Conservation (phyloP, 1,139 yeast genomes). For the Sugiyamaella xylanicola region DNA sequence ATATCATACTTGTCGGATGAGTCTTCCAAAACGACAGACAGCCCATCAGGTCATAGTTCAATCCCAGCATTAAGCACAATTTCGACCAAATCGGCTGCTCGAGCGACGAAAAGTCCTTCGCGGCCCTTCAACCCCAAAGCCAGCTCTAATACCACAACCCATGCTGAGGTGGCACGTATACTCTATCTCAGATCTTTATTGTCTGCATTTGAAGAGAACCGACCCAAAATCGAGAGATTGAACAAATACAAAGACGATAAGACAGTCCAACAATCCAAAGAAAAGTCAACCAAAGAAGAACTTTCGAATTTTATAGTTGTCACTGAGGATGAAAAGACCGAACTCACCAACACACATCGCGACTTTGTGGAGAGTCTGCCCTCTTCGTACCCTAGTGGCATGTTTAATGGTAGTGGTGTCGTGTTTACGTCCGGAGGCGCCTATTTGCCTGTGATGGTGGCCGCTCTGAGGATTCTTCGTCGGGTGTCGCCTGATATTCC, state of each 20-base stretch:
- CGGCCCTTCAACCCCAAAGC: neutral
- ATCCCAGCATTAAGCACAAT: no score
- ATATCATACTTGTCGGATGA: no score
- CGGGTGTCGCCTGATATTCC: conserved; percentile 67
- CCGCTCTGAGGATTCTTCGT: conserved; percentile 66
- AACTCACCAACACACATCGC: conserved; percentile 56
- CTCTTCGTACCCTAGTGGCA: conserved; percentile 41
- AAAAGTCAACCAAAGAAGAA: conserved; percentile 47
- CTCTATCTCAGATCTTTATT: conserved; percentile 10
- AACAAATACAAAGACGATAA: conserved; percentile 32
- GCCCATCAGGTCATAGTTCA: no score
- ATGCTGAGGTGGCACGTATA: neutral
- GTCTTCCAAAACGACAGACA: no score
- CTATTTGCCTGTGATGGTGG: conserved; percentile 69
- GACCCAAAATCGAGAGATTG: conserved; percentile 21
- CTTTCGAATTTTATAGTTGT: conserved; percentile 58
- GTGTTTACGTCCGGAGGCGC: conserved; percentile 83
- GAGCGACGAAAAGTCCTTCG: neutral
- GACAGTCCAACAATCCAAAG: conserved; percentile 23
- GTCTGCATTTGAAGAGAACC: conserved; percentile 21
- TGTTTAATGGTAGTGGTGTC: conserved; percentile 63
- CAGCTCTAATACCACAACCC: neutral
- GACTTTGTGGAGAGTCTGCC: conserved; percentile 54
- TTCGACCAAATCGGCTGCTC: neutral
- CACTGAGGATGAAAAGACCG: conserved; percentile 49